Conservation (phyloP, 1,284 basidiomycete species). For the Cryptococcus sp. region DNA sequence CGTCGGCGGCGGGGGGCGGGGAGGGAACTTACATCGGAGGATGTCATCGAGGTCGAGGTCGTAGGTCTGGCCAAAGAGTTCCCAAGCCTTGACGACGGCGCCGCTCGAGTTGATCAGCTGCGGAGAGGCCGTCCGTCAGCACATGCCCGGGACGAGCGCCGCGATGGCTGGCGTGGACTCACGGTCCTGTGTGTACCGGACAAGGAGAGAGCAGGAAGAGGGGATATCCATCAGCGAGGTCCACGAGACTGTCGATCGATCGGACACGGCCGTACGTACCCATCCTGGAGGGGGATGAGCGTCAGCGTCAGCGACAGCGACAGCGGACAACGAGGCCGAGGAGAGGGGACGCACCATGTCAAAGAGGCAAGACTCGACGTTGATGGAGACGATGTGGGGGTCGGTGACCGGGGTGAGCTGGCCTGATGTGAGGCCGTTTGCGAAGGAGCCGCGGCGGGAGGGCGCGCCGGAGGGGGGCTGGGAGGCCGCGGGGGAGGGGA, state of each 20-base stretch:
- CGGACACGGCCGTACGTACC: too few relatives aligned
- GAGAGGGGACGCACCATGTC: slow-evolving; percentile 47
- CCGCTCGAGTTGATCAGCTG: slow-evolving; percentile 44
- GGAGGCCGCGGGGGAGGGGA: slow-evolving; percentile 38
- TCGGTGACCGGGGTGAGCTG: slow-evolving; percentile 76
- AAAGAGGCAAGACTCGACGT: slow-evolving; percentile 50
- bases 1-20: not conserved
- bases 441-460: slow-evolving; percentile 39
- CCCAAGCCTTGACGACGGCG: slow-evolving; percentile 50
- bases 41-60: slow-evolving; percentile 48
- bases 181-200: too few relatives aligned
- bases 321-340: too few relatives aligned
- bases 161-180: too few relatives aligned
- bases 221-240: too few relatives aligned
- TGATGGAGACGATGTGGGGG: slow-evolving; percentile 54
- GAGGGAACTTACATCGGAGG: slow-evolving; percentile 30
- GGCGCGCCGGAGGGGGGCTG: slow-evolving; percentile 29
- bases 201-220: too few relatives aligned
- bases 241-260: too few relatives aligned
- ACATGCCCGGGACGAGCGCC: too few relatives aligned
- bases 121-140: too few relatives aligned
- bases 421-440: slow-evolving; percentile 21
- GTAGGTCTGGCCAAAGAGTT: slow-evolving; percentile 44
- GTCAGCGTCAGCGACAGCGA: too few relatives aligned
- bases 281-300: too few relatives aligned